A percentile compares a stretch with the other conserved stretches of the same genome.
Conservation (phyloP, 2,329 filamentous ascomycete species). For the Aureobasidium musti region DNA sequence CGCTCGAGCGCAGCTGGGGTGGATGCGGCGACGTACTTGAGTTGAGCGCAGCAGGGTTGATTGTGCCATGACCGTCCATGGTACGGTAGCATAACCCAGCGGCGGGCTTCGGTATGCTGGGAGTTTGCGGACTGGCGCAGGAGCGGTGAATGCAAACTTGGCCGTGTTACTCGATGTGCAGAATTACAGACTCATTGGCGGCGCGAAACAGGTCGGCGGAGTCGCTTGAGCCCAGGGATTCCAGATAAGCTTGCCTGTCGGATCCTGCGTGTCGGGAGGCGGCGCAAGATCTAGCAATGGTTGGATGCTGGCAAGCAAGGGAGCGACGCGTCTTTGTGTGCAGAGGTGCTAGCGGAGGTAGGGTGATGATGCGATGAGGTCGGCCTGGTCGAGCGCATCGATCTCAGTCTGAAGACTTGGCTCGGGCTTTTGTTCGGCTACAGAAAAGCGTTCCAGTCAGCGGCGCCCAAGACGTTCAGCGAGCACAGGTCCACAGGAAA, state of each 20-base stretch:
- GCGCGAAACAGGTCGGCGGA: slow-evolving; percentile 28
- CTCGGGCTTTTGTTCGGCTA: slow-evolving; percentile 19
- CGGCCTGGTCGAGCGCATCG: neutral
- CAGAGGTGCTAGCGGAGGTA: slow-evolving; percentile 9
- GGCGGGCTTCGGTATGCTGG: neutral
- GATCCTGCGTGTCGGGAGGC: slow-evolving; percentile 21
- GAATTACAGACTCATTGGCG: slow-evolving; percentile 27
- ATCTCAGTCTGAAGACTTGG: slow-evolving; percentile 16
- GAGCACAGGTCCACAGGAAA: slow-evolving; percentile 16
- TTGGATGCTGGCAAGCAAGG: slow-evolving; percentile 1
- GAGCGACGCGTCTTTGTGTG: slow-evolving; percentile 10
- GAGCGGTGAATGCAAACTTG: slow-evolving; percentile 28
- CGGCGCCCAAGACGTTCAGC: neutral
- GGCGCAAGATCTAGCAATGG: slow-evolving; percentile 19
- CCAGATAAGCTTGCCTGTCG: slow-evolving; percentile 25
- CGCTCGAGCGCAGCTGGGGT: slow-evolving; percentile 2
- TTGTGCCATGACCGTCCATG: slow-evolving; percentile 78
- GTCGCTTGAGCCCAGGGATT: slow-evolving; percentile 24
- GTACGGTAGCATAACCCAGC: slow-evolving; percentile 33
- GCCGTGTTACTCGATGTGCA: slow-evolving; percentile 25
- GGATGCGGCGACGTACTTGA: slow-evolving; percentile 60
- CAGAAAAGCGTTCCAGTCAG: slow-evolving; percentile 17
- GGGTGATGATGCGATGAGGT: slow-evolving; percentile 24
- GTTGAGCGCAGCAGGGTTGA: slow-evolving; percentile 86
- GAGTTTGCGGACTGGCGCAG: slow-evolving; percentile 23